These are phyloP conservation scores for Volvox africanus DNA, from an alignment of 139 green algal species.

Conservation along the genomic window DNA sequence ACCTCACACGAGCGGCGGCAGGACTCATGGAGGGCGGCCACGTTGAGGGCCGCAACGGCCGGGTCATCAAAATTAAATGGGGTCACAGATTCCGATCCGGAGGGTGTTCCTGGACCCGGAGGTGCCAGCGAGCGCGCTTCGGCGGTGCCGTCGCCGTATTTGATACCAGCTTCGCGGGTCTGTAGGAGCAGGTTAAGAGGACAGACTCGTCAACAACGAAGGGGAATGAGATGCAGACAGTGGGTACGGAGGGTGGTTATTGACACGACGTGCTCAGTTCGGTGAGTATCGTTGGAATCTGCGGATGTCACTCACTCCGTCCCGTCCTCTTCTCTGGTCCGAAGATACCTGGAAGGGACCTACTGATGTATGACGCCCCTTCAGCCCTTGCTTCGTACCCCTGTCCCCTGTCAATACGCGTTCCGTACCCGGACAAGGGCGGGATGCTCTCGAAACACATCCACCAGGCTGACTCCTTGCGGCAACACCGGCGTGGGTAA, in stretches of 20 bases:
- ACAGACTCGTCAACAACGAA: too few species aligned
- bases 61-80: slow-evolving; percentile 34
- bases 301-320: too few species aligned
- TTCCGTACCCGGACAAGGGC: neutral
- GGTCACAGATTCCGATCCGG: neutral
- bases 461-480: slow-evolving; percentile 16
- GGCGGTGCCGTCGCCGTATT: neutral
- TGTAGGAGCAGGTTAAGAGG: too few species aligned
- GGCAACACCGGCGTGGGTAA: slow-evolving; percentile 28
- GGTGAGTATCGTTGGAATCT: too few species aligned
- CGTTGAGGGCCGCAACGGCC: neutral
- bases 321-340: too few species aligned
- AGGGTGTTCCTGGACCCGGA: neutral
- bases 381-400: neutral
- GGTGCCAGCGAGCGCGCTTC: neutral
- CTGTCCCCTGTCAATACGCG: too few species aligned
- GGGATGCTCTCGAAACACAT: slow-evolving; percentile 30
- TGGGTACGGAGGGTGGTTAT: too few species aligned
- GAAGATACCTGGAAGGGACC: too few species aligned
- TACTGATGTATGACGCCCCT: neutral
- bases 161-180: neutral
- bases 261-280: too few species aligned
- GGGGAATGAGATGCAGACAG: too few species aligned
- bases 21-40: slow-evolving; percentile 67
- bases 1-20: slow-evolving; percentile 53